A percentile compares a stretch with the other conserved stretches of the same genome.
These are phyloP conservation scores for Colletotrichum limetticola DNA, from an alignment of 2,329 filamentous ascomycete species.

Conservation along the genomic window DNA sequence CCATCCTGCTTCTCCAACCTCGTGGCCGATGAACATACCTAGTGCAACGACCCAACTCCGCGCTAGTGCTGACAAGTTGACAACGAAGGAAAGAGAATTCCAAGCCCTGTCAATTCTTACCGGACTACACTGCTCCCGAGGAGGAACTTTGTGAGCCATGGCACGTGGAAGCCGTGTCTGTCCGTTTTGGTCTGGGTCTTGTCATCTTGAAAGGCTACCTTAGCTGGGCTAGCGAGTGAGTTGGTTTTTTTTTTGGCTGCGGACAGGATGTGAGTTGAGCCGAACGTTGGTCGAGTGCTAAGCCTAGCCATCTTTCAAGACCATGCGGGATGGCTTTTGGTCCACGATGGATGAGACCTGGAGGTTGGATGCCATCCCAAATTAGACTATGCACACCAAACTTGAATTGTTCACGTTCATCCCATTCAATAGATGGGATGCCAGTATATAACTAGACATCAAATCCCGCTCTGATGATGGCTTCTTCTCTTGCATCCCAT, in stretches of 20 bases:
- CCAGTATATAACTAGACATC: constrained; percentile 25
- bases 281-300: background rate
- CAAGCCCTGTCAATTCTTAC: constrained; percentile 1
- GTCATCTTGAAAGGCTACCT: background rate
- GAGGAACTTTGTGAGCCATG: background rate
- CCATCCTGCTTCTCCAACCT: background rate
- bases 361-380: constrained; percentile 10
- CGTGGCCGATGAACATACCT: background rate
- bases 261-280: background rate
- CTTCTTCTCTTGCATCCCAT: constrained; percentile 12
- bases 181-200: background rate
- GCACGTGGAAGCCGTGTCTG: background rate
- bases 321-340: background rate
- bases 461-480: background rate
- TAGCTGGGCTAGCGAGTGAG: background rate
- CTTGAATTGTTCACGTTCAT: background rate
- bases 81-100: background rate
- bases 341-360: constrained; percentile 4
- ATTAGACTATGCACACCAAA: constrained; percentile 12
- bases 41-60: background rate
- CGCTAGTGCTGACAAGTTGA: constrained; percentile 28
- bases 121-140: constrained; percentile 19
- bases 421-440: background rate
- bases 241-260: background rate
- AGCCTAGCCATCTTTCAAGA: background rate